Percentiles rank a stretch among this genome's conserved stretches.
These are phyloP conservation scores for Aspergillus novofumigatus DNA, from an alignment of 2,329 filamentous ascomycete genomes.

Conservation along the genomic window DNA sequence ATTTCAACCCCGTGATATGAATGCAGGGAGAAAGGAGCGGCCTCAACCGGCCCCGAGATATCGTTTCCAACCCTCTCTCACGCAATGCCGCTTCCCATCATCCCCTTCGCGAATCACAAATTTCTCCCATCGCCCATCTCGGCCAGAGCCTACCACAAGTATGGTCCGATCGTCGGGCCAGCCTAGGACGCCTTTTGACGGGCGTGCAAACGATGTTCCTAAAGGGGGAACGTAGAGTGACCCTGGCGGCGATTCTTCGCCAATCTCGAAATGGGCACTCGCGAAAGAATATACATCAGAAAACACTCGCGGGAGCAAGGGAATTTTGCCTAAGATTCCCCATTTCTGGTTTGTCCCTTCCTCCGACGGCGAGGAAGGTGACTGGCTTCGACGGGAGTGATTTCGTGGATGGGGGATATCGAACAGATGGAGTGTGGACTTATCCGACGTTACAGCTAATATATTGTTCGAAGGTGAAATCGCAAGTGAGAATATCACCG, in stretches of 20 bases:
- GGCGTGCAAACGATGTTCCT: constrained; percentile 52
- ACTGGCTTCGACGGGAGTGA: constrained; percentile 30
- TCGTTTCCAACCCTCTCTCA: constrained; percentile 76
- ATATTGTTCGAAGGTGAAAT: constrained; percentile 78
- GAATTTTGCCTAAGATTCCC: constrained; percentile 78
- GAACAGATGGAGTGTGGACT: constrained; percentile 91
- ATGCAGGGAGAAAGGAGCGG: background rate
- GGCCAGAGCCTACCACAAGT: constrained; percentile 72
- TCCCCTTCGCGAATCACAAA: constrained; percentile 68
- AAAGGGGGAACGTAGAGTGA: constrained; percentile 47
- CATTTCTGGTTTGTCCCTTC: constrained; percentile 67
- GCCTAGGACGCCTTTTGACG: constrained; percentile 78
- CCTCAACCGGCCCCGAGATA: constrained; percentile 54
- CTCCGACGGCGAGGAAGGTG: constrained; percentile 29
- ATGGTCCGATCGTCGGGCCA: constrained; percentile 75
- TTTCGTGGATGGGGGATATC: constrained; percentile 60
- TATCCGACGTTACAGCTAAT: constrained; percentile 91
- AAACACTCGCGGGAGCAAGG: constrained; percentile 79
- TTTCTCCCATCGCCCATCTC: constrained; percentile 82
- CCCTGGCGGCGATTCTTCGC: constrained; percentile 59
- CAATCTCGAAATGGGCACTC: constrained; percentile 75
- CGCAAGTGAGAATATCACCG: constrained; percentile 79
- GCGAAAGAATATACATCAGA: constrained; percentile 86
- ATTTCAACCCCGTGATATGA: background rate
- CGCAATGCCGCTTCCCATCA: constrained; percentile 62